Evolutionary conservation across 2,329 filamentous ascomycete genomes (phyloP).

Genomic region (Pyricularia grisea): DNA sequence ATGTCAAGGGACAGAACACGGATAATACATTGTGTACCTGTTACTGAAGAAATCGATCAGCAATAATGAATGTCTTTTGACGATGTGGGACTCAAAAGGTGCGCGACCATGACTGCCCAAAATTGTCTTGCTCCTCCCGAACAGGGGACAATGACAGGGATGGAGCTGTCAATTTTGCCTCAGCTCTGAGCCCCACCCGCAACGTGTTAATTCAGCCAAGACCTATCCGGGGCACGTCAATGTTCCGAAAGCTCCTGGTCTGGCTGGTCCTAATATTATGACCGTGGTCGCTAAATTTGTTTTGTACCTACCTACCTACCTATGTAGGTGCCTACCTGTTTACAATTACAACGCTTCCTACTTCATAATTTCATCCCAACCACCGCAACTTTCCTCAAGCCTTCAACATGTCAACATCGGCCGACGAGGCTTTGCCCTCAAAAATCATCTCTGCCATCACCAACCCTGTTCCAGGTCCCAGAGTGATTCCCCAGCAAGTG

Average conservation of each 20-base stretch:
- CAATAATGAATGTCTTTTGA: neutral
- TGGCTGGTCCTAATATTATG: too few relatives aligned
- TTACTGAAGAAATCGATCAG: too few relatives aligned
- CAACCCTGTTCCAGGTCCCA: slow-evolving; percentile 58
- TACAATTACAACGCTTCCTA: too few relatives aligned
- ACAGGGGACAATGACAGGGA: neutral
- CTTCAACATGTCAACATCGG: slow-evolving; percentile 48
- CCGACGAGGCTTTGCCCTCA: slow-evolving; percentile 60
- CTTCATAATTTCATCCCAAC: too few relatives aligned
- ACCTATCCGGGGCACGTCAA: neutral
- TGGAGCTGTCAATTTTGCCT: neutral
- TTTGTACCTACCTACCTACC: too few relatives aligned
- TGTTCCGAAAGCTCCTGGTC: too few relatives aligned
- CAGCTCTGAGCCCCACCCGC: neutral
- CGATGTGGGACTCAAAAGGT: neutral
- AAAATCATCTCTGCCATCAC: slow-evolving; percentile 67
- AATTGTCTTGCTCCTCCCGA: neutral
- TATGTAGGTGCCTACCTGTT: too few relatives aligned
- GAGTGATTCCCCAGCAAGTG: slow-evolving; percentile 65
- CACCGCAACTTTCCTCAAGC: neutral
- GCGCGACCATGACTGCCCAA: neutral
- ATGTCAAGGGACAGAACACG: neutral
- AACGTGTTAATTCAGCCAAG: neutral
- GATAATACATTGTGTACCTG: too few relatives aligned
- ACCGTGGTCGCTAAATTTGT: too few relatives aligned